Percentiles rank a stretch among this genome's conserved stretches.
These are phyloP conservation scores for Globisporangium solare DNA, from an alignment of 352 stramenopile species.

Conservation along the genomic window DNA sequence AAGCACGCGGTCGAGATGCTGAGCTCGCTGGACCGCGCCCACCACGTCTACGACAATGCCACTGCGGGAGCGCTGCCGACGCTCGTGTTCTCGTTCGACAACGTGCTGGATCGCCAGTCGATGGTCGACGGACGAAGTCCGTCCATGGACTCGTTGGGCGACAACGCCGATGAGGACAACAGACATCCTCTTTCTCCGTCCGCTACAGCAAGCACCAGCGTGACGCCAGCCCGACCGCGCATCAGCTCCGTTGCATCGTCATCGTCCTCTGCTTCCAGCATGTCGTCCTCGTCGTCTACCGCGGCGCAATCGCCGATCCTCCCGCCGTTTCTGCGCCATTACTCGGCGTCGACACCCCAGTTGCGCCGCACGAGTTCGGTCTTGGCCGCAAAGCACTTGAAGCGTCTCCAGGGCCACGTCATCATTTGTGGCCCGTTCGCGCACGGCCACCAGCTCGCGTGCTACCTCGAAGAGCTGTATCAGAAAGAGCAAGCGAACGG, in stretches of 20 bases:
- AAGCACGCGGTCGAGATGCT: conserved; percentile 36
- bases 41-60: neutral
- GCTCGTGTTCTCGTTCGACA: conserved; percentile 45
- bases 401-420: conserved; percentile 29
- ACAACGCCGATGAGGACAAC: conserved; percentile 15
- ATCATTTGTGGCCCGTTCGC: conserved; percentile 44
- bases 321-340: conserved; percentile 5
- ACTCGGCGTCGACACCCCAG: neutral
- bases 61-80: conserved; percentile 16
- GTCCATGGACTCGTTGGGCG: conserved; percentile 19
- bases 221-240: neutral
- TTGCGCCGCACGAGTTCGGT: conserved; percentile 19
- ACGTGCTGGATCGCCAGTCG: conserved; percentile 46
- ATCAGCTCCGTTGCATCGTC: conserved; percentile 11
- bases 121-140: conserved; percentile 20
- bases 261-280: neutral
- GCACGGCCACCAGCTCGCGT: conserved; percentile 31
- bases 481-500: conserved; percentile 14
- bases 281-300: neutral
- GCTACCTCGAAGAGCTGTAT: conserved; percentile 41
- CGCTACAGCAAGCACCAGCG: neutral
- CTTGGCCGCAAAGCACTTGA: conserved; percentile 8
- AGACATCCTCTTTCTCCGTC: neutral
- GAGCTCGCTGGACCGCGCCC: neutral
- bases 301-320: conserved; percentile 3